These are phyloP conservation scores for Thielaviopsis populi DNA, from an alignment of 2,329 filamentous ascomycete species.

Conservation along the genomic window DNA sequence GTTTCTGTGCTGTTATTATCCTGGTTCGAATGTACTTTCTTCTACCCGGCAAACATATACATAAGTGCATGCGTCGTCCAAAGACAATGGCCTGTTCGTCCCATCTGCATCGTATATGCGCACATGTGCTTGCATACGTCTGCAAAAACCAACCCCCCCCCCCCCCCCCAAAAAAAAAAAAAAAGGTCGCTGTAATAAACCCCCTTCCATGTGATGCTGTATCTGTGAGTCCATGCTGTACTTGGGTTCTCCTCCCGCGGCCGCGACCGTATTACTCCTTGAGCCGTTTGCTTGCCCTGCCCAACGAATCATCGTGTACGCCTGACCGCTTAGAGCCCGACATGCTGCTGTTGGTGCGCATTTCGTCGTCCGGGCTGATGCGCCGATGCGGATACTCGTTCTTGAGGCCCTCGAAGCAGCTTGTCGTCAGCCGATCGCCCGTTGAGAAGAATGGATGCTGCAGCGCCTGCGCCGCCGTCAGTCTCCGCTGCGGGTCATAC, in stretches of 20 bases:
- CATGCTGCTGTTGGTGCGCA: constrained; percentile 62
- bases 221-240: not conserved
- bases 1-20: constrained; percentile 7
- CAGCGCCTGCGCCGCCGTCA: constrained; percentile 80
- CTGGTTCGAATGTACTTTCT: not conserved
- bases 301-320: constrained; percentile 63
- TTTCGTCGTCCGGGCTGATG: constrained; percentile 90
- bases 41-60: not conserved
- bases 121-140: too few relatives aligned
- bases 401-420: constrained; percentile 83
- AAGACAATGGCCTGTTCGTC: too few relatives aligned
- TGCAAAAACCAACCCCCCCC: too few relatives aligned
- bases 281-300: constrained; percentile 45
- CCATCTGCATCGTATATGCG: too few relatives aligned
- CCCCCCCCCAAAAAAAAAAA: too few relatives aligned
- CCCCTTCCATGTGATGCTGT: not conserved
- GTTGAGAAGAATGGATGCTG: constrained; percentile 77
- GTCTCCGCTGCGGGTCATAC: constrained; percentile 78
- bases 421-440: constrained; percentile 56
- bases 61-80: not conserved
- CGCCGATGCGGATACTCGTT: constrained; percentile 78
- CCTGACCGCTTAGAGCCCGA: constrained; percentile 85
- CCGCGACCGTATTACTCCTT: constrained; percentile 32
- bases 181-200: too few relatives aligned
- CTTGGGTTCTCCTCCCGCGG: not conserved